Base-by-base conservation (phyloP, 306 rosid species). In the Malus sylvestris region DNA sequence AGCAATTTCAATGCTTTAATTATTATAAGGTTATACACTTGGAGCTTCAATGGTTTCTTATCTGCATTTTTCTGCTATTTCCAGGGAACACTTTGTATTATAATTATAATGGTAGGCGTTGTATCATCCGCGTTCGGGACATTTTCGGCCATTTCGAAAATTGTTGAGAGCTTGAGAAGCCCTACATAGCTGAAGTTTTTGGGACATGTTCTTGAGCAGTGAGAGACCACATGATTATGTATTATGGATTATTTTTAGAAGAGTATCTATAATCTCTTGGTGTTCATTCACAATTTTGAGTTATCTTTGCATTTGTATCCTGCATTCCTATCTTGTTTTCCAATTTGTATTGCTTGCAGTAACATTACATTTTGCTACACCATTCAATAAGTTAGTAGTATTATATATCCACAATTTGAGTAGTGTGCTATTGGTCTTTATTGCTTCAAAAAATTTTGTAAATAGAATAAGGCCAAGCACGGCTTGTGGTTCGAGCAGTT, bases 71-170 rank as follows among this genome's bases (percentile, higher is more conserved):
- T 79, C 13, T 72, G 3, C 69, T 3, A 23, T 58, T 77, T 76
- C 23, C 95, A 96, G 99, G 81, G 52, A 62, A 51, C 81, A 29
- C 78, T 89, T 45, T 92, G 99, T 82, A 23, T 61, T 42, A 44
- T 74, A 74, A 79, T 95, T 1, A 92, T 95, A 78, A 72, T 61
- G 38, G 88, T 89, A 69, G 98, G 98, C 1, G 83, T 81, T 9
- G 55, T 87, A 32, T 88, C 88, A 20, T 73, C 96, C 29, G 60
- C 19, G 15, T 61, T 89, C n/a, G 98, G 98, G 76, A 82, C 97
- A 1, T 95, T 88, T 73, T 92, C 98, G 1, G 93, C 98, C 2
- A 69, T 95, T 4, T 7, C 83, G 3, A 87, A 85, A 80, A 95
- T 95, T 53, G 55, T 88, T 3, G 84, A 87, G 83, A 89, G 79